Evolutionary conservation across 1,139 yeast species (phyloP).

Genomic region (Sporopachydermia cereana): DNA sequence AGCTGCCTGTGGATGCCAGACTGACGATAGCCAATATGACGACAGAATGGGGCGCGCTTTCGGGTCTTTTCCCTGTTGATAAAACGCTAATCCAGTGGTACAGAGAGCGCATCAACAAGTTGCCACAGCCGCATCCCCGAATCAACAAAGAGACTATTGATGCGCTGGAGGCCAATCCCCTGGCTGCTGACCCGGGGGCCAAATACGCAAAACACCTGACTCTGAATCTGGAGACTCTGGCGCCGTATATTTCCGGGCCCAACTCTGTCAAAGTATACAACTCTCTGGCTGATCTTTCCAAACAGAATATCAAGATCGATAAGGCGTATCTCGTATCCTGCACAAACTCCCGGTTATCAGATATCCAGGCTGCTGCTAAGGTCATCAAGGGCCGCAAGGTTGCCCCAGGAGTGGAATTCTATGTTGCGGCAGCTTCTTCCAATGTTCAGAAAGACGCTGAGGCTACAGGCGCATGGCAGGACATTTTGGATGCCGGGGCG

Average conservation of each 20-base stretch:
- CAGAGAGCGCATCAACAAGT: constrained; percentile 45
- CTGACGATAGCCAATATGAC: constrained; percentile 98
- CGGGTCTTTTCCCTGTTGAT: constrained; percentile 95
- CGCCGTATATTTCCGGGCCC: constrained; percentile 95
- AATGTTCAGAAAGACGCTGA: constrained; percentile 90
- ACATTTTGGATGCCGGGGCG: constrained; percentile 84
- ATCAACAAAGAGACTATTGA: constrained; percentile 51
- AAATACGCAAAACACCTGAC: constrained; percentile 77
- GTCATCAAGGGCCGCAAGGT: constrained; percentile 71
- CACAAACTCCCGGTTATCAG: constrained; percentile 88
- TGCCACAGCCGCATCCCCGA: constrained; percentile 82
- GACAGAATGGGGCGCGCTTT: constrained; percentile 98
- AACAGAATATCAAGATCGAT: constrained; percentile 63
- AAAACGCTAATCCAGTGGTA: constrained; percentile 67
- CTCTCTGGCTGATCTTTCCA: constrained; percentile 63
- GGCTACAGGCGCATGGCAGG: constrained; percentile 83
- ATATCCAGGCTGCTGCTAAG: constrained; percentile 88
- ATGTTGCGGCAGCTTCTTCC: constrained; percentile 95
- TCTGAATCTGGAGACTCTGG: constrained; percentile 68
- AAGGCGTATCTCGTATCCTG: constrained; percentile 97
- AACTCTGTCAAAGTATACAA: constrained; percentile 88
- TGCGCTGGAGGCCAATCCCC: constrained; percentile 32
- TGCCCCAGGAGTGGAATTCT: constrained; percentile 84
- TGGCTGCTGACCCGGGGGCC: constrained; percentile 61
- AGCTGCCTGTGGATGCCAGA: constrained; percentile 78